Evolutionary conservation across 2,329 filamentous ascomycete species (phyloP).

Genomic region (Ceratocystis cacaofunesta): DNA sequence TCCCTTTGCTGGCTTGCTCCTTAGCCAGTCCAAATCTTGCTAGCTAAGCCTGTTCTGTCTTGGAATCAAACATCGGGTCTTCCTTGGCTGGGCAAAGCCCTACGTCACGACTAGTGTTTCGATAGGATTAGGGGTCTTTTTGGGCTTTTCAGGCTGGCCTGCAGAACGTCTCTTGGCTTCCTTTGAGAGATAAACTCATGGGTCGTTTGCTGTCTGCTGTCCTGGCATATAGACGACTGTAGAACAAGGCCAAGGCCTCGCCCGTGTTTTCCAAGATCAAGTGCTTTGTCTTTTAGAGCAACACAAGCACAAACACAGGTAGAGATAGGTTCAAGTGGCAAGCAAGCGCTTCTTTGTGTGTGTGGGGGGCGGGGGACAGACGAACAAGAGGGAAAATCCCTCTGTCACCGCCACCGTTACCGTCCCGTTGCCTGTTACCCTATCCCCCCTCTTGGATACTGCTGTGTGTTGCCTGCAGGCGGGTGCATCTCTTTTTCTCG

Average conservation of each 20-base stretch:
- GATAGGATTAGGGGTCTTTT: not conserved
- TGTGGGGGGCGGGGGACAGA: not conserved
- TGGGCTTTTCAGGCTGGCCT: too few relatives aligned
- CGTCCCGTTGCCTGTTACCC: not conserved
- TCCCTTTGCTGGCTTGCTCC: not conserved
- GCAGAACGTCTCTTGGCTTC: not conserved
- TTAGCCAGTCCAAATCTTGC: not conserved
- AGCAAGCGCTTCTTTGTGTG: too few relatives aligned
- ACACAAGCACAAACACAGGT: not conserved
- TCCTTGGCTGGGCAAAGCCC: not conserved
- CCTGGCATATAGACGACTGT: not conserved
- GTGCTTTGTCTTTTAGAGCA: not conserved
- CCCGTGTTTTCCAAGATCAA: not conserved
- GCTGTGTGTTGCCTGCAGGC: too few relatives aligned
- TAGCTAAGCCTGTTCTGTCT: not conserved
- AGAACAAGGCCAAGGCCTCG: not conserved
- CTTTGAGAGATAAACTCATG: not conserved
- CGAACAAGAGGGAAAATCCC: not conserved
- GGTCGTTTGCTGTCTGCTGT: not conserved
- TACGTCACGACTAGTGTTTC: slow-evolving; percentile 3
- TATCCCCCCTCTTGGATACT: not conserved
- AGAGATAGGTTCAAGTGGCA: too few relatives aligned
- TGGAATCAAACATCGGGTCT: slow-evolving; percentile 1
- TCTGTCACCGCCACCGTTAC: not conserved
- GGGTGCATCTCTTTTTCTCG: not conserved